Base-by-base conservation (phyloP, 208 protist genomes). In the Wallacemonas sp. region DNA sequence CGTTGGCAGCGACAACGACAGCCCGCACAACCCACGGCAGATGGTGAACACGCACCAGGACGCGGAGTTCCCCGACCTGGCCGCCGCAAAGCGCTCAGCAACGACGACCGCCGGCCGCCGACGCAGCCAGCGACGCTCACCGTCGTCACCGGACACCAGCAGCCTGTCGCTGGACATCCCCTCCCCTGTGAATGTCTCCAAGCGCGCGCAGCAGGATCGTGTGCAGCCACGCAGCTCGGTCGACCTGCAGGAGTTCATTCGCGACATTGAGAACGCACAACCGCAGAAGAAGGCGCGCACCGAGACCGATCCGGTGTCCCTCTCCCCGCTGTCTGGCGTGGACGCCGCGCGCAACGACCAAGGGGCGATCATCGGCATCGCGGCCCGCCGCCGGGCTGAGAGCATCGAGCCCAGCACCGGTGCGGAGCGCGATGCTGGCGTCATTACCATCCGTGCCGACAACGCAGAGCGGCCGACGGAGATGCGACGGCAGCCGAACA, bases 321-420 rank as follows among this genome's bases (percentile, higher is more conserved):
- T 42, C 12, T 71, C 23, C 1, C 72, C 72, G 49, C 42, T 23
- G 1, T 69, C 68, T 45, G 49, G 25, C 49, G 29, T 57, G 46
- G 42, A 74, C 1, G 76, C 68, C 20, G 33, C 74, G 57, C 73
- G 66, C 55, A 94, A 92, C 67, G 74, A 76, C 14, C 68, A 69
- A 12, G 89, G 84, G 2, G 64, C 67, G 38, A 86, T 92, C 54
- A 82, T 94, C 46, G 89, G 86, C 61, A 92, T 92, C 49, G 86
- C 89, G 3, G 89, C 86, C 2, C 72, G 83, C 28, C 76, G 79
- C n/a, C 83, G 81, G 20, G 78, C 80, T 23, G 84, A 79, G 62
- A 84, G 84, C 55, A 74, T 84, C 5, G 70, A 83, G 45, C 73
- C 72, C 70, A 65, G 72, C 50, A 12, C 65, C 61, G 46, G 44